Percentiles rank a stretch among this genome's conserved stretches.
Conservation (phyloP, 768 basidiomycete genomes). For the Suillus brevipes region DNA sequence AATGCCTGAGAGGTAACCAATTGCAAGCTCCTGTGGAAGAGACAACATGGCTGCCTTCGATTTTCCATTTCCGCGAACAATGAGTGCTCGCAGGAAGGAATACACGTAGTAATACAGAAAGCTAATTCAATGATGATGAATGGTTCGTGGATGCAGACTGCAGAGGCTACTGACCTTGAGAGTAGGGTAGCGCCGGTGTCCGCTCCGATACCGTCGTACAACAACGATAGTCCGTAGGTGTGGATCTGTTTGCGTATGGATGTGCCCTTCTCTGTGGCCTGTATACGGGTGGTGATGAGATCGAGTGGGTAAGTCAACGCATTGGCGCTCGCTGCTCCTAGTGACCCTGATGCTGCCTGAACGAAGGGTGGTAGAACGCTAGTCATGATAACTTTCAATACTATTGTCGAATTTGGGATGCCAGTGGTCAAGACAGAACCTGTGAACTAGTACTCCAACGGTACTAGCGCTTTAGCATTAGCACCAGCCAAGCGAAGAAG, state of each 20-base stretch:
- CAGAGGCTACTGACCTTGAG: conserved; percentile 44
- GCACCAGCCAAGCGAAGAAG: neutral
- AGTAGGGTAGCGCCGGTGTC: conserved; percentile 56
- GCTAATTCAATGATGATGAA: conserved; percentile 28
- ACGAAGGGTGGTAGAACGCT: conserved; percentile 58
- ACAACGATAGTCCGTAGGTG: conserved; percentile 42
- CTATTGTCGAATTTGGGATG: neutral
- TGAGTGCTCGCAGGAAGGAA: conserved; percentile 46
- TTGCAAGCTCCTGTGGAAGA: conserved; percentile 48
- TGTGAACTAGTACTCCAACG: neutral
- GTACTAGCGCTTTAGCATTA: neutral
- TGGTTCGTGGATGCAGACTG: neutral
- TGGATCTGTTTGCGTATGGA: conserved; percentile 26
- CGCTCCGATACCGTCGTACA: conserved; percentile 52
- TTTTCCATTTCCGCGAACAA: conserved; percentile 38
- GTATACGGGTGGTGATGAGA: conserved; percentile 53
- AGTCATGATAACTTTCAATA: conserved; percentile 41
- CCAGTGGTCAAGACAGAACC: neutral
- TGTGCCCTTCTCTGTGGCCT: conserved; percentile 22
- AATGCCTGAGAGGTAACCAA: conserved; percentile 60
- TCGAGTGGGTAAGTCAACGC: conserved; percentile 58
- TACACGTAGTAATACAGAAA: conserved; percentile 65
- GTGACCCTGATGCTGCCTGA: conserved; percentile 57
- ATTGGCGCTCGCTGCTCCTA: conserved; percentile 57
- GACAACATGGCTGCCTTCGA: conserved; percentile 15